Evolutionary conservation across 768 basidiomycete genomes (phyloP).

Genomic region (Tricholoma sp.): DNA sequence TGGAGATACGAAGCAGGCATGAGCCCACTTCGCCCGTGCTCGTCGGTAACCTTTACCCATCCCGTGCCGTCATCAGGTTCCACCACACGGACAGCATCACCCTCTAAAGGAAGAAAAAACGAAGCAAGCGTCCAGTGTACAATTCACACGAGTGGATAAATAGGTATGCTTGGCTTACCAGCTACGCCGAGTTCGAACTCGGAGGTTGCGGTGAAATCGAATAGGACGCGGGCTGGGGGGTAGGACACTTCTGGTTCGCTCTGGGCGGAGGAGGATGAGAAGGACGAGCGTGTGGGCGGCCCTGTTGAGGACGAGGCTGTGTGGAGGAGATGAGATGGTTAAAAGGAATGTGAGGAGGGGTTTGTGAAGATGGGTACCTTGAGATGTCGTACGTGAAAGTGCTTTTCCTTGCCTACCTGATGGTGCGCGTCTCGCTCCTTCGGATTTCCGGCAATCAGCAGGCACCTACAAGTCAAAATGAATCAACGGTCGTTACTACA

Average conservation of each 20-base stretch:
- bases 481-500: not conserved
- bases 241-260: conserved; percentile 40
- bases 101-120: conserved; percentile 41
- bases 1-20: conserved; percentile 83
- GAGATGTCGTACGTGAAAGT: conserved; percentile 18
- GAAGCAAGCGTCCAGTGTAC: not conserved
- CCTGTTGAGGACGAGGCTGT: conserved; percentile 14
- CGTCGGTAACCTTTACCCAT: conserved; percentile 73
- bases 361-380: conserved; percentile 13
- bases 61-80: conserved; percentile 85
- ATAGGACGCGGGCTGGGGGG: conserved; percentile 59
- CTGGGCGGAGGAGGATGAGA: conserved; percentile 35
- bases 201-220: conserved; percentile 70
- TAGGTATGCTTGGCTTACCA: conserved; percentile 34
- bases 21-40: conserved; percentile 58
- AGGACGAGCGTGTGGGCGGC: conserved; percentile 52
- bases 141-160: too few species aligned
- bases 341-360: not conserved
- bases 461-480: conserved; percentile 47
- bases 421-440: conserved; percentile 16
- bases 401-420: conserved; percentile 19
- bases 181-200: conserved; percentile 70
- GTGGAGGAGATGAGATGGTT: not conserved
- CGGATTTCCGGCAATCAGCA: conserved; percentile 54
- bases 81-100: conserved; percentile 54